Percentiles rank a stretch among this genome's conserved stretches.
Evolutionary conservation across 352 stramenopile genomes (phyloP).

Genomic region (Aphanomyces astaci): DNA sequence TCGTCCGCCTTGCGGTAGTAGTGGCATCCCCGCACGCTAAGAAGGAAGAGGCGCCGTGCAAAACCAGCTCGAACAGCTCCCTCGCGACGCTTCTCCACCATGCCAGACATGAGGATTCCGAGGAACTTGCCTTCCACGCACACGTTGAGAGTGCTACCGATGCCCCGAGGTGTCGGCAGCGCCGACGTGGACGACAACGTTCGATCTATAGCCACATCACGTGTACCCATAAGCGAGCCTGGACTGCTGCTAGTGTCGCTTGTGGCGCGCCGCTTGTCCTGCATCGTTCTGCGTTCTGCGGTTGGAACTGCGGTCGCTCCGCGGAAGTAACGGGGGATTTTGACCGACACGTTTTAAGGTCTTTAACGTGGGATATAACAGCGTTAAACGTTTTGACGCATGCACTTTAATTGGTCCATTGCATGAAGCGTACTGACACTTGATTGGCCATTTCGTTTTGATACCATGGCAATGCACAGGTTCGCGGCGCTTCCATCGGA

Average conservation of each 20-base stretch:
- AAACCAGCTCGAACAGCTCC: conserved; percentile 73
- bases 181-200: conserved; percentile 11
- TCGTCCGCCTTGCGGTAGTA: conserved; percentile 82
- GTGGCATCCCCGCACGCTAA: conserved; percentile 70
- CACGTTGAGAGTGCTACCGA: conserved; percentile 37
- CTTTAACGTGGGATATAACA: not conserved
- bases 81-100: conserved; percentile 76
- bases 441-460: not conserved
- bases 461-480: not conserved
- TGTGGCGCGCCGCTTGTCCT: not conserved
- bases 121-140: conserved; percentile 64
- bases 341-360: not conserved
- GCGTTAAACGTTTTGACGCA: not conserved
- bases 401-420: not conserved
- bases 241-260: conserved; percentile 16
- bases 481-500: conserved; percentile 3
- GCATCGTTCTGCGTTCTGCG: not conserved
- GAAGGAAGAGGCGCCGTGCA: conserved; percentile 71
- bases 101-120: conserved; percentile 62
- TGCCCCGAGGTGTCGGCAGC: not conserved
- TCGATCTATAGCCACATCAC: not conserved
- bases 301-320: not conserved
- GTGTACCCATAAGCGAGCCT: not conserved
- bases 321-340: not conserved
- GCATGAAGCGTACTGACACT: not conserved